Evolutionary conservation across 495 filamentous ascomycete genomes (phyloP).

Genomic region (Daldinia vernicosa): DNA sequence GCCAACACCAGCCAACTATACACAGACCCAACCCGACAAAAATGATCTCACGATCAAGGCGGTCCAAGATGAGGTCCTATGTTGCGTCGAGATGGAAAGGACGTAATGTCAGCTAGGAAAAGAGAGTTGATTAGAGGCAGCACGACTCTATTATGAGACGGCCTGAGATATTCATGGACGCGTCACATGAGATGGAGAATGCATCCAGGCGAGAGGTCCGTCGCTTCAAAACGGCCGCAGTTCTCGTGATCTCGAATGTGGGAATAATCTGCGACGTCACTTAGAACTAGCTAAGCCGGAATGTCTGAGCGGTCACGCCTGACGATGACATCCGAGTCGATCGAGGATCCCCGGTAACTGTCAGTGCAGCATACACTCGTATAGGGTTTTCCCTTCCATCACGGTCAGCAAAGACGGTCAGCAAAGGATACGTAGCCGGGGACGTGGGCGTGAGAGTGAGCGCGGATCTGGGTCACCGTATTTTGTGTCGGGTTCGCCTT

Average conservation of each 20-base stretch:
- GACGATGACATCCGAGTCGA: conserved; percentile 20
- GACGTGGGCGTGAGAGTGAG: conserved; percentile 5
- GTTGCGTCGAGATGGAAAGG: conserved; percentile 7
- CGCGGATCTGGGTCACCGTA: conserved; percentile 16
- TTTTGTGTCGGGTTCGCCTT: conserved; percentile 18
- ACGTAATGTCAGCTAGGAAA: conserved; percentile 11
- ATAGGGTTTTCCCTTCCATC: background rate
- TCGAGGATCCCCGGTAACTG: conserved; percentile 13
- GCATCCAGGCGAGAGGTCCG: background rate
- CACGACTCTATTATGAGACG: conserved; percentile 4
- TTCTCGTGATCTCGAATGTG: conserved; percentile 10
- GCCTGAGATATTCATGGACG: conserved; percentile 9
- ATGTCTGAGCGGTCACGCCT: background rate
- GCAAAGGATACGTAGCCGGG: conserved; percentile 16
- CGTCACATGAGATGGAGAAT: conserved; percentile 7
- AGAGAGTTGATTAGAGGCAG: conserved; percentile 8
- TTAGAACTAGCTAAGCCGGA: conserved; percentile 20
- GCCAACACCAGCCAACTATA: conserved; percentile 1
- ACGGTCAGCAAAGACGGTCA: conserved; percentile 18
- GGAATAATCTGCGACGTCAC: conserved; percentile 20
- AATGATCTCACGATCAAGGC: conserved; percentile 5
- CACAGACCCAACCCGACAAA: background rate
- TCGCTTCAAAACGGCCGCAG: conserved; percentile 7
- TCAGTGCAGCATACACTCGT: conserved; percentile 4
- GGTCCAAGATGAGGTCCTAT: conserved; percentile 2